Evolutionary conservation across 495 filamentous ascomycete genomes (phyloP).

Genomic region (Penicillium diatomitis): DNA sequence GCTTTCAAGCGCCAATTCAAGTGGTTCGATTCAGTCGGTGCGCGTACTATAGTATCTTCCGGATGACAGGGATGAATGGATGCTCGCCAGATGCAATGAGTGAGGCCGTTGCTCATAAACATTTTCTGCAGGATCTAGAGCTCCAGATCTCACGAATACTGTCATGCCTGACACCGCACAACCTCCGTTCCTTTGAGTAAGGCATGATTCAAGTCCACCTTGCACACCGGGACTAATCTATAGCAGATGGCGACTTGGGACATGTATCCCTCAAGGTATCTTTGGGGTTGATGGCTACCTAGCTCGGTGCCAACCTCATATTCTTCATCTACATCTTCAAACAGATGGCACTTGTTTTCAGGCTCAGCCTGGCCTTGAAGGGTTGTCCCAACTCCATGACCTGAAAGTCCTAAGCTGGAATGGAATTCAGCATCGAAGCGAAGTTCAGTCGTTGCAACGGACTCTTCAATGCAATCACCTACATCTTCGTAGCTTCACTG

Average conservation of each 20-base stretch:
- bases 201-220: not conserved
- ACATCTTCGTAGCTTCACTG: not conserved
- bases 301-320: not conserved
- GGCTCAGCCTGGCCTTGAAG: not conserved
- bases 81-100: not conserved
- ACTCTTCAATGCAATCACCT: constrained; percentile 2
- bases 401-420: constrained; percentile 7
- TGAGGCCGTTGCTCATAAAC: constrained; percentile 5
- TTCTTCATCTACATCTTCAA: constrained; percentile 1
- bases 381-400: not conserved
- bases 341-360: constrained; percentile 9
- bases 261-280: constrained; percentile 6
- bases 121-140: constrained; percentile 5
- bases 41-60: constrained; percentile 3
- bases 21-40: constrained; percentile 7
- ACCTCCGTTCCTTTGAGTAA: constrained; percentile 2
- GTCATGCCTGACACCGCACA: not conserved
- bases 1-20: constrained; percentile 3
- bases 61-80: not conserved
- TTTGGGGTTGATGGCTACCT: constrained; percentile 4
- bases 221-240: not conserved
- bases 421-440: constrained; percentile 6
- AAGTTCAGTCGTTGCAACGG: constrained; percentile 1
- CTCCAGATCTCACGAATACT: constrained; percentile 1
- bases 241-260: constrained; percentile 8